Base-by-base conservation (phyloP, 2,329 filamentous ascomycete species). In the Hortaea werneckii region DNA sequence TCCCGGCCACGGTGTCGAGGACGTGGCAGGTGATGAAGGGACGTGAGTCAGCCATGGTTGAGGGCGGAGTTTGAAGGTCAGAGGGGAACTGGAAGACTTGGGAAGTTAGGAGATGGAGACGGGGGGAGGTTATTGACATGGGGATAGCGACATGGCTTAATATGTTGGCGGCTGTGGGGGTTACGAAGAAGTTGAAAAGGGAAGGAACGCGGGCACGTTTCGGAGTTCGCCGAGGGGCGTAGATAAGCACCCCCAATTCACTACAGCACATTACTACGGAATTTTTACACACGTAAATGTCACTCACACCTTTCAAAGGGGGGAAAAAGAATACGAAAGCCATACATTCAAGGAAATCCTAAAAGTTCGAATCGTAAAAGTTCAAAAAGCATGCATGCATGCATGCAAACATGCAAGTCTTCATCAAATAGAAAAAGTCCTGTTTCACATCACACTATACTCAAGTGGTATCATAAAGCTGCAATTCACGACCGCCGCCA, bases 1-100 rank as follows among this genome's bases (percentile, higher is more conserved):
- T 75, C 59, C 86, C 86, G 50, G 76, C 70, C n/a, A 80, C 77
- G 8, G 85, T 90, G 73, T 92, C 85, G 64, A 92, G 85, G 65
- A 89, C 78, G 72, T 92, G 86, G 72, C 85, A 90, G 65, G 86
- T 90, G 60, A 92, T 90, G 61, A 78, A 79, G 54, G 63, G 72
- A 63, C 56, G 57, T 42, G 50, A 49, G 32, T 9, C 13, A 4
- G 32, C 11, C 5, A 9, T 26, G 10, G 0, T 29, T 11, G 32
- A 26, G 28, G 42, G 32, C 9, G 13, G n/a, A 37, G 13, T 32
- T 35, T 9, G 32, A 35, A 35, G 3, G n/a, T 2, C 2, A n/a
- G n/a, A n/a, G n/a, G 32, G 32, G 9, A 4, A 9, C 2, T 9
- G 9, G 32, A 4, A 35, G 32, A 9, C 9, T 9, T 35, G 9